Evolutionary conservation across 1,284 basidiomycete genomes (phyloP), one percentile per base, ranked within the genome.

Genomic region (Somion occarium): DNA sequence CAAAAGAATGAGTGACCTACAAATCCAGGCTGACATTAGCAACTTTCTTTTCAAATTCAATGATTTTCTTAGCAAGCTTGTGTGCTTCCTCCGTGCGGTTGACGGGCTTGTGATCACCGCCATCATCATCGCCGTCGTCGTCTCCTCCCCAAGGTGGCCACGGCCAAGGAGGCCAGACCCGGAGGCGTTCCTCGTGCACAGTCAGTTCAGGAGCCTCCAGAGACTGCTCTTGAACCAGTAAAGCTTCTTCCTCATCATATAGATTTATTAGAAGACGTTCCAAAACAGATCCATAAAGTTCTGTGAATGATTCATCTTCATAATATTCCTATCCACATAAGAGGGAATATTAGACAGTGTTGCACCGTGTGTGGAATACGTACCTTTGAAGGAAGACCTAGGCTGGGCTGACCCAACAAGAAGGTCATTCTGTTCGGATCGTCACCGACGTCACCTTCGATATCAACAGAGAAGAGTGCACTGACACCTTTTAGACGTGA

Each of bases 351-450:
- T 38, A 57, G 49, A n/a, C n/a, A n/a, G n/a, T n/a, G n/a, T n/a
- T n/a, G n/a, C n/a, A n/a, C n/a, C n/a, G n/a, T 34, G 39, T 19
- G 7, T 4, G 19, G 24, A 44, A 23, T 23, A 56, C 55, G 19
- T 50, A 87, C 88, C 77, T 95, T 93, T 39, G 93, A 85, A 1
- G 95, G 95, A 12, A 98, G 82, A 26, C 93, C 92, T 5, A 98
- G 76, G 9, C 73, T 78, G 5, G 88, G 81, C 63, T 98, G 95
- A 57, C 79, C 85, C 62, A 98, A 83, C 85, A 88, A 93, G 15
- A 95, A 76, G 0, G 83, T 81, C 80, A 96, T 93, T 43, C 79
- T 70, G 59, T 94, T 89, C 0, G 96, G 93, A 63, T 98, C 91
- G n/a, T 82, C 76, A 22, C 89, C 92, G 27, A 87, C 83, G 61